phyloP scores from a whole-genome alignment of 371 early-diverging fungal species.

The Mortierella sp. region DNA sequence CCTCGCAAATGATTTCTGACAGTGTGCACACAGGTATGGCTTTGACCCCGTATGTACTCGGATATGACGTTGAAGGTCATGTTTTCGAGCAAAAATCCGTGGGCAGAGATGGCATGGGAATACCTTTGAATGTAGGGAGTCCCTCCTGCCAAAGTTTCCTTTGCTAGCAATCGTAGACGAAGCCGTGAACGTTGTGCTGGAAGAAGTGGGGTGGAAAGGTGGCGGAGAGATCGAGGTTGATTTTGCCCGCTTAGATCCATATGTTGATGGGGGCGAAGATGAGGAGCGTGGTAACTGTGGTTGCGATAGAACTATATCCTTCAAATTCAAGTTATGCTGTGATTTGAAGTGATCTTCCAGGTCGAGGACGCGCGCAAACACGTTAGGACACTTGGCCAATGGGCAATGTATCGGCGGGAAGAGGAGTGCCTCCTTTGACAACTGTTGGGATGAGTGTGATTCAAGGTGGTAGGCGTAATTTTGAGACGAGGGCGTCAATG shows the following conservation, averaged over 20 bases:
- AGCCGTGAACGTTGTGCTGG: not conserved
- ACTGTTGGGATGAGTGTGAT: not conserved
- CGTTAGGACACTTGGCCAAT: conserved; percentile 19
- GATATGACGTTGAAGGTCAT: conserved; percentile 76
- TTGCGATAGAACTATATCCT: conserved; percentile 3
- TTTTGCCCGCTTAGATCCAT: not conserved
- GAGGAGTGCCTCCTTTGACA: not conserved
- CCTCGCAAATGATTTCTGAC: conserved; percentile 75
- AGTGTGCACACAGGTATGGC: conserved; percentile 69
- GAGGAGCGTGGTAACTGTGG: not conserved
- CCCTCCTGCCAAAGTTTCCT: not conserved
- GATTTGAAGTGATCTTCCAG: conserved; percentile 31
- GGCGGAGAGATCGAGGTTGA: not conserved
- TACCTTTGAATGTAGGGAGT: conserved; percentile 15
- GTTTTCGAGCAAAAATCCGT: conserved; percentile 71
- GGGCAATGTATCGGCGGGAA: conserved; percentile 33
- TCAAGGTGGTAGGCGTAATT: not conserved
- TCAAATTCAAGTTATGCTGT: conserved; percentile 15
- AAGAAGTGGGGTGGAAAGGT: not conserved
- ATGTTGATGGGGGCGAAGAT: not conserved
- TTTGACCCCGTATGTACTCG: conserved; percentile 78
- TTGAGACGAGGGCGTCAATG: not conserved
- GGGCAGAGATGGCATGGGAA: conserved; percentile 58
- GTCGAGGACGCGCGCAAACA: conserved; percentile 31
- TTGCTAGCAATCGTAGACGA: not conserved